Base-by-base conservation (phyloP, 768 basidiomycete genomes). In the Termitomyces titanicus region DNA sequence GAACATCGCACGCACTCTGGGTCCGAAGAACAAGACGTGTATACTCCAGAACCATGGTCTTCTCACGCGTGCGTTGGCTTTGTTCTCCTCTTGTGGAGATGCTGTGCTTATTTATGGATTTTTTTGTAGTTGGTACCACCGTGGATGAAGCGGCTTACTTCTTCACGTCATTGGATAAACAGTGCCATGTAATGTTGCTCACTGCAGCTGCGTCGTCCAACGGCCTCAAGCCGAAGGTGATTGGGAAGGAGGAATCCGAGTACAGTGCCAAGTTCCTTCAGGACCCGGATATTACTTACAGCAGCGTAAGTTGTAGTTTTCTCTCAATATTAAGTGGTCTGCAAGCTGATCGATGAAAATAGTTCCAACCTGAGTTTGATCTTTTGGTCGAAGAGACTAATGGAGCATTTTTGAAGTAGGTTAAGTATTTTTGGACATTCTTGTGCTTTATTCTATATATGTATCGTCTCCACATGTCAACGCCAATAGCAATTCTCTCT, bases 181-280 rank as follows among this genome's bases (percentile, higher is more conserved):
- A 72, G 6, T 81, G 79, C 62, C 72, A 79, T 51, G 75, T 76
- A 29, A 76, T 77, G 60, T 68, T 81, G 6, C 63, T 79, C 51
- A 74, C 73, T 13, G 74, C 76, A 35, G 70, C 75, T 9, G 77
- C 78, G 4, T 71, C 73, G 3, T 69, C 65, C 7, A 63, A 51
- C 39, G 55, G 59, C 3, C 47, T 64, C 10, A 61, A 64, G n/a
- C 63, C 57, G 13, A 63, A 58, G 1, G 24, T 67, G 27, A 68
- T 68, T 46, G 59, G 55, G 1, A 54, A 61, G 15, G 62, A 61
- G 34, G 67, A 68, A 35, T 66, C 66, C 3, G 66, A 64, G 47
- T 68, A 54, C 46, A 64, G 53, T 29, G 64, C 64, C 5, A 59
- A 55, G 22, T 51, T 67, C 22, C 56, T 62, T 25, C 60, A 64